Evolutionary conservation across 1,284 basidiomycete species (phyloP).

Genomic region (Singerocomus inundabilis): DNA sequence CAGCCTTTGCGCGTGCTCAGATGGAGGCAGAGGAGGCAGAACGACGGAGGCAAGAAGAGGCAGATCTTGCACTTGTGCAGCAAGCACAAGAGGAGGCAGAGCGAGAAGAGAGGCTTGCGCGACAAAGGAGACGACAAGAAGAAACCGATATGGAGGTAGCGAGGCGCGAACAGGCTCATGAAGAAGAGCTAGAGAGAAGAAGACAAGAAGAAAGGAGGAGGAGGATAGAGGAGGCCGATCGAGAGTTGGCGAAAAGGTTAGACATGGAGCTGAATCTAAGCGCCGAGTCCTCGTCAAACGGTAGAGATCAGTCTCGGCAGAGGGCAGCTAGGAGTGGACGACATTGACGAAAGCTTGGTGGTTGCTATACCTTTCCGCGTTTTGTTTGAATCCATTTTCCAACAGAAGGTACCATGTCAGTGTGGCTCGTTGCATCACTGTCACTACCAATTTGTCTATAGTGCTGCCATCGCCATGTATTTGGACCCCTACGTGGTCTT

Average conservation of each 20-base stretch:
- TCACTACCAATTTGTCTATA: too few species aligned
- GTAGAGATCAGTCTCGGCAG: slow-evolving; percentile 10
- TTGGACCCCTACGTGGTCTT: too few species aligned
- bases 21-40: slow-evolving; percentile 35
- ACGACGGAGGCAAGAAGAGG: slow-evolving; percentile 32
- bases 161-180: slow-evolving; percentile 37
- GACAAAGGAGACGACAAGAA: slow-evolving; percentile 28
- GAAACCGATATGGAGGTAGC: slow-evolving; percentile 34
- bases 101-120: slow-evolving; percentile 23
- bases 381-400: background rate
- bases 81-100: slow-evolving; percentile 33
- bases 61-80: slow-evolving; percentile 27
- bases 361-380: background rate
- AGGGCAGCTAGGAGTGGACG: background rate
- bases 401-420: too few species aligned
- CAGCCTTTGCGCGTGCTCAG: slow-evolving; percentile 35
- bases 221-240: slow-evolving; percentile 27
- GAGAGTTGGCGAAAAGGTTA: slow-evolving; percentile 31
- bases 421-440: too few species aligned
- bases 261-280: slow-evolving; percentile 31
- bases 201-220: slow-evolving; percentile 35
- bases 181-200: slow-evolving; percentile 37
- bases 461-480: too few species aligned
- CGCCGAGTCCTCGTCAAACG: slow-evolving; percentile 1
- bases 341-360: slow-evolving; percentile 2